Evolutionary conservation across 148 eudicot species (phyloP), one percentile per base, ranked within the genome.

Genomic region (Rhododendron henanense): DNA sequence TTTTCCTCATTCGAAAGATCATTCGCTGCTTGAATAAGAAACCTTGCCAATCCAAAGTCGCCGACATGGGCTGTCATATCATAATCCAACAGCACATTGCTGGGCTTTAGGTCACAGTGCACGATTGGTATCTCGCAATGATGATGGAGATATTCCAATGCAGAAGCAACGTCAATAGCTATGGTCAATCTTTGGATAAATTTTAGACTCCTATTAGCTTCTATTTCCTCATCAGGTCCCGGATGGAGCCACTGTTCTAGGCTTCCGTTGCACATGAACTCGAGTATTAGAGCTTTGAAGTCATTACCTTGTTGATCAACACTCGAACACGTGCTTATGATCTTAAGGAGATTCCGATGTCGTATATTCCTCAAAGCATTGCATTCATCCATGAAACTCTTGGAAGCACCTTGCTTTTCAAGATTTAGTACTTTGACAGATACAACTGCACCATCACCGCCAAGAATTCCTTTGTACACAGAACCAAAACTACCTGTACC

Each of bases 401-500:
- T 85, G 10, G n/a, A 37, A 35, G 89, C 89, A 61, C 91, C 91
- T 84, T 47, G 67, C 0, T 23, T 31, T 16, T 89, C 59, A 16
- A 89, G 89, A 50, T 87, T 86, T 51, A 89, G 41, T 19, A 89
- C 89, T 57, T 89, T 89, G 47, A 89, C 79, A 0, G 91, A 88
- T n/a, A 87, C 87, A 15, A 76, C 15, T 13, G 31, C 16, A 3
- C 50, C 78, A 10, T 51, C 79, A 1, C 28, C 1, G 50, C 75
- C 44, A 23, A 87, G 75, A 81, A 47, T 44, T 85, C 87, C 90
- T 84, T 78, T 87, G 57, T 86, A 90, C 2, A 88, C 89, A n/a
- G 88, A 79, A 15, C 89, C 88, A 47, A 78, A 87, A 11, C 87
- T 86, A 4, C 91, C 89, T 18, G 41, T 9, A 6, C 91, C 89